Evolutionary conservation across 306 rosid genomes (phyloP), one percentile per base, ranked within the genome.

Genomic region (Vigna angularis): DNA sequence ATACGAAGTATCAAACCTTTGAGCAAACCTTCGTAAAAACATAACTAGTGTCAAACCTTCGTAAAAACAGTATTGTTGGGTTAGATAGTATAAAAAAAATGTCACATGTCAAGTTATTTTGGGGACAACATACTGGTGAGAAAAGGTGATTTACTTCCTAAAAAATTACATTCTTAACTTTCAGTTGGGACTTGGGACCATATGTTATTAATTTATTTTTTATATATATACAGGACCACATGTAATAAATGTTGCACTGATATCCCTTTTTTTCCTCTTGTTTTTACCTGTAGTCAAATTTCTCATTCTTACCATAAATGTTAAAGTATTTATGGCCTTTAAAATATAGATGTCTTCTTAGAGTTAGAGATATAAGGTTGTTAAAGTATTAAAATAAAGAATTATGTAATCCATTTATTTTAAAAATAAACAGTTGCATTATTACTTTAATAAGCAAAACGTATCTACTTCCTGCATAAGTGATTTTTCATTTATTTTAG

Each of bases 171-270:
- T 20, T 53, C 58, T 34, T 70, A 45, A 78, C 52, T 70, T 59
- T 48, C 32, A 24, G 70, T 70, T 58, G 13, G 32, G 16, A 34
- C 56, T 69, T 49, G 72, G 65, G 72, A 70, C 70, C 77, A 61
- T 47, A 3, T 34, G 68, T 34, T 1, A 24, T 62, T 3, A 12
- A 11, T 74, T 18, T 68, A 12, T 42, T 8, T 42, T 8, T 40
- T 0, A 3, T 20, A 20, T 26, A 42, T 9, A 42, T 9, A 42
- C 12, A 42, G 65, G 72, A 70, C 70, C 77, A 61, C 15, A 1
- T 34, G 68, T 32, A 32, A 49, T 62, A 0, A 12, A 11, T 74
- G 32, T 68, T 28, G 20, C 62, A 57, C 12, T 15, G 11, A 13
- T 15, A 61, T 7, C 44, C 44, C 44, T 13, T 32, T 59, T 56